Evolutionary conservation across 352 stramenopile species (phyloP).

Genomic region (Pythium periplocum): DNA sequence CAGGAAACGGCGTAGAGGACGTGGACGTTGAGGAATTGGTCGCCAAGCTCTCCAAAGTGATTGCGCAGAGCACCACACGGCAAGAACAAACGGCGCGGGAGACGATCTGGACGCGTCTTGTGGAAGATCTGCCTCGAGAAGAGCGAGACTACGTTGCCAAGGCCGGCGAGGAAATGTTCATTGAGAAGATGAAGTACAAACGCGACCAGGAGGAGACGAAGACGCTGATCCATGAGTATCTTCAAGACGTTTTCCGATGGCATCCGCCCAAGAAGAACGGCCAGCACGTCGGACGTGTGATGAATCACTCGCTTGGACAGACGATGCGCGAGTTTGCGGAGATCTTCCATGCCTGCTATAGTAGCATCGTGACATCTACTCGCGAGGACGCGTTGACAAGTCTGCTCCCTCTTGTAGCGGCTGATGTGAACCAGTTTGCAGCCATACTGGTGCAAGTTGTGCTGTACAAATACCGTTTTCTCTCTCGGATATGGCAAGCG

Average conservation of each 20-base stretch:
- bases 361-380: conserved; percentile 18
- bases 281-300: conserved; percentile 25
- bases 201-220: conserved; percentile 26
- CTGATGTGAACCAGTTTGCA: conserved; percentile 47
- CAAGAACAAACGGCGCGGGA: conserved; percentile 6
- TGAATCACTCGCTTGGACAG: conserved; percentile 47
- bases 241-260: conserved; percentile 32
- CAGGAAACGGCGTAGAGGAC: neutral
- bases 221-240: conserved; percentile 30
- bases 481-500: conserved; percentile 10
- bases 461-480: conserved; percentile 45
- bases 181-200: conserved; percentile 63
- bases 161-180: conserved; percentile 50
- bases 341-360: conserved; percentile 47
- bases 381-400: conserved; percentile 1
- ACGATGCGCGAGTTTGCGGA: conserved; percentile 43
- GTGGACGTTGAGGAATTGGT: conserved; percentile 26
- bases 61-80: conserved; percentile 30
- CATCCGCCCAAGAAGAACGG: conserved; percentile 33
- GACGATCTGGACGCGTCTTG: conserved; percentile 33
- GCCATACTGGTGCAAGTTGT: conserved; percentile 49
- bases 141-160: conserved; percentile 49
- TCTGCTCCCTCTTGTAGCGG: conserved; percentile 38
- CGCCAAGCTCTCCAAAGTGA: conserved; percentile 33
- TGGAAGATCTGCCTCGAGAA: conserved; percentile 30